These are phyloP conservation scores for Suhomyces wounanorum DNA, from an alignment of 1,139 yeast species.

Conservation along the genomic window DNA sequence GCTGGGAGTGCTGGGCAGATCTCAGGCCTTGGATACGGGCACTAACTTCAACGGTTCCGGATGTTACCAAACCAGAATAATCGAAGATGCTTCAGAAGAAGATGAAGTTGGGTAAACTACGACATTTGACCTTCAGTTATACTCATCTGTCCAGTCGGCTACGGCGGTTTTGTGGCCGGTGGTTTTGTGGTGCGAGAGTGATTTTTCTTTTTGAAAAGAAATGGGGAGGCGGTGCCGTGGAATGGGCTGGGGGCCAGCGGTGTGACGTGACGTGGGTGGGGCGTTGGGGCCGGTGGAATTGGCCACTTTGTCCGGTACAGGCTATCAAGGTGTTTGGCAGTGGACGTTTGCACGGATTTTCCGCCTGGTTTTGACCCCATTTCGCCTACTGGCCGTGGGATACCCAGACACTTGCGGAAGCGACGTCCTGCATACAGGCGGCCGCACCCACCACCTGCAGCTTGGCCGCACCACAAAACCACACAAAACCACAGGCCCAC, in stretches of 20 bases:
- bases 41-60: constrained; percentile 8
- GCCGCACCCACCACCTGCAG: too few species aligned
- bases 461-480: too few species aligned
- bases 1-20: neutral
- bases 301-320: too few species aligned
- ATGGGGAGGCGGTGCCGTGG: constrained; percentile 8
- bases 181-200: constrained; percentile 4
- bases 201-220: constrained; percentile 7
- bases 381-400: too few species aligned
- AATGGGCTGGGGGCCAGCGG: neutral
- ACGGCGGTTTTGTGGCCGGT: constrained; percentile 5
- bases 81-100: constrained; percentile 9
- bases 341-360: too few species aligned
- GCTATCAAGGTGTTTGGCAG: too few species aligned
- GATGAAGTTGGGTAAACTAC: neutral
- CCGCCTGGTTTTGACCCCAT: too few species aligned
- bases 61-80: constrained; percentile 2
- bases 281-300: too few species aligned
- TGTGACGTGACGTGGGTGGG: neutral
- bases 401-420: too few species aligned
- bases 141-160: constrained; percentile 4
- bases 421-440: too few species aligned
- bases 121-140: neutral
- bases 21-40: neutral
- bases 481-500: neutral